Base-by-base conservation (phyloP, 2,329 filamentous ascomycete species). In the Fusarium veterinarium region DNA sequence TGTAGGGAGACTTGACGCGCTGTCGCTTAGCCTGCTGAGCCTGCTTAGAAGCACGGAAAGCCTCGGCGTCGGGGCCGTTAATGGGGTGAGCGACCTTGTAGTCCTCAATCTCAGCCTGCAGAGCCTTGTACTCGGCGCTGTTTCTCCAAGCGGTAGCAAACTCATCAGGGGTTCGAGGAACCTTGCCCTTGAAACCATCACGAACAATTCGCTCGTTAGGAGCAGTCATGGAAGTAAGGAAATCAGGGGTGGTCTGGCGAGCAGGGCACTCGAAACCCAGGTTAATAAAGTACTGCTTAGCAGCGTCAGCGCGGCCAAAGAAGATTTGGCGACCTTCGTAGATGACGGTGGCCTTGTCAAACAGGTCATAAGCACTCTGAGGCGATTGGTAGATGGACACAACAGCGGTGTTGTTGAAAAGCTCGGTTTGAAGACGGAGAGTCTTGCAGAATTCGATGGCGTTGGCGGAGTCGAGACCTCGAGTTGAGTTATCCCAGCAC, bases 1-100 rank as follows among this genome's bases (percentile, higher is more conserved):
- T 97, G 81, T 92, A 97, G 1, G 95, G 94, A 3, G 94, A 97
- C 80, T 90, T 89, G 53, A 87, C 81, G 6, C 93, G 91, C 79
- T 88, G 86, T 33, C 82, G 78, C 77, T 85, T 88, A 72, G 89
- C 87, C 79, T 90, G 88, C 79, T 89, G 86, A 19, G 84, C 84
- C 57, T 83, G 81, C 81, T 83, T 86, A 62, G 84, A 85, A n/a
- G 83, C 85, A 69, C 88, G 87, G 84, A 90, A 90, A 19, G 81
- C 85, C 67, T 86, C 83, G 20, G 88, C 88, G 60, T 90, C 87
- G n/a, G 86, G 83, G 13, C 88, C 88, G 73, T 85, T 80, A 70
- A 90, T 81, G 28, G 88, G 87, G 66, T 90, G 88, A 16, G 79
- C 79, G 30, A 46, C 60, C 81, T 90, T 89, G 80, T 89, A 89